Percentiles rank a stretch among this genome's conserved stretches.
phyloP scores from a whole-genome alignment of 106 monocot species.

The Vanilla planifolia region DNA sequence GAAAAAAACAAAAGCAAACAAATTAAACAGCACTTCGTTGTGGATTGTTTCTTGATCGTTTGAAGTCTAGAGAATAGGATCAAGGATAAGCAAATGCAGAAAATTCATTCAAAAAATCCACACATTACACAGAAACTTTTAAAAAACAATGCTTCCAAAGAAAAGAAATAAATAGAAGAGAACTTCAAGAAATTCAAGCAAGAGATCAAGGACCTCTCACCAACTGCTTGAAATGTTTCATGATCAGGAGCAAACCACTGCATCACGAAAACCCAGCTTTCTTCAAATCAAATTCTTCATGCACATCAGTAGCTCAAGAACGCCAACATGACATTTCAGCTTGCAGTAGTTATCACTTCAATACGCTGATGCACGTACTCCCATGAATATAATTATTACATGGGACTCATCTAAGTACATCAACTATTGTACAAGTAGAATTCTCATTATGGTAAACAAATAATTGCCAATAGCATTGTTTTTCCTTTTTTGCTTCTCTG shows the following conservation, averaged over 20 bases:
- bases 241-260: conserved; percentile 3
- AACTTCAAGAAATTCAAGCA: conserved; percentile 2
- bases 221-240: conserved; percentile 14
- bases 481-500: not conserved
- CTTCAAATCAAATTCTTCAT: conserved; percentile 2
- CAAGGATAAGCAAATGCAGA: not conserved
- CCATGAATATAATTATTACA: not conserved
- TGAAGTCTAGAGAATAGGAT: not conserved
- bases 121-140: not conserved
- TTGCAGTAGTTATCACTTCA: not conserved
- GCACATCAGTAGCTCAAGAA: conserved; percentile 7
- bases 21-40: not conserved
- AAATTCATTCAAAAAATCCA: not conserved
- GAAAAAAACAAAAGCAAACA: too few relatives aligned
- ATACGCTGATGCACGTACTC: conserved; percentile 2
- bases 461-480: too few relatives aligned
- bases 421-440: too few relatives aligned
- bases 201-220: conserved; percentile 32
- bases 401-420: not conserved
- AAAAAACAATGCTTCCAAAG: not conserved
- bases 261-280: conserved; percentile 7
- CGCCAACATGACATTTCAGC: not conserved
- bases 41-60: not conserved
- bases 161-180: conserved; percentile 3
- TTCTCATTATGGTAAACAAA: too few relatives aligned